Conservation (phyloP, 495 filamentous ascomycete genomes). For the Opeltia flavorubescens region DNA sequence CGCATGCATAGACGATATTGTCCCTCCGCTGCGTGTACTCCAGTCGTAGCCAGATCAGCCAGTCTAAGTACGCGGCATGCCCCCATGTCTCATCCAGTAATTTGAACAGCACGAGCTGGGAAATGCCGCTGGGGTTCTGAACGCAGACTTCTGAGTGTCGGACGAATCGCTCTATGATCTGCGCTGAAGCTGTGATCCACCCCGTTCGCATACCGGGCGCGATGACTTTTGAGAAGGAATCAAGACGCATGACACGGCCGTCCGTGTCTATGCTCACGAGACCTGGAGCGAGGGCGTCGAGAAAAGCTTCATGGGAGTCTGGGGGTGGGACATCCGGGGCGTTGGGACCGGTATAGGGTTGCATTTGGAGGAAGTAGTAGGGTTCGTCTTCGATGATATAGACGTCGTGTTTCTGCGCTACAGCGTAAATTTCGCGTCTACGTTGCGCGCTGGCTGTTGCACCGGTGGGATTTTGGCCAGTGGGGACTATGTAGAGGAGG, state of each 20-base stretch:
- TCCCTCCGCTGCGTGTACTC: slow-evolving; percentile 72
- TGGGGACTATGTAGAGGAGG: slow-evolving; percentile 56
- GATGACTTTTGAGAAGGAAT: slow-evolving; percentile 58
- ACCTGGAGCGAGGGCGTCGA: slow-evolving; percentile 45
- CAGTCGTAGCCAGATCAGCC: slow-evolving; percentile 73
- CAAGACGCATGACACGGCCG: slow-evolving; percentile 53
- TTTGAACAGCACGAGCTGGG: slow-evolving; percentile 74
- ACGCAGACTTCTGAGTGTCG: slow-evolving; percentile 64
- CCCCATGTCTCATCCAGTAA: slow-evolving; percentile 91
- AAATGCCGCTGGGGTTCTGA: slow-evolving; percentile 72
- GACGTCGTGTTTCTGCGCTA: slow-evolving; percentile 70
- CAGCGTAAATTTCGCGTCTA: slow-evolving; percentile 54
- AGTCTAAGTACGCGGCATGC: slow-evolving; percentile 78
- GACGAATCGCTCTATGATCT: slow-evolving; percentile 66
- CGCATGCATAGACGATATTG: slow-evolving; percentile 67
- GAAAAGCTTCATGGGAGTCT: slow-evolving; percentile 41
- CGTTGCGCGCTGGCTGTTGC: slow-evolving; percentile 58
- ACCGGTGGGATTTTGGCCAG: slow-evolving; percentile 88
- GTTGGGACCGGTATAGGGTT: slow-evolving; percentile 51
- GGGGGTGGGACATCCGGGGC: slow-evolving; percentile 37
- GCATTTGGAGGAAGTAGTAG: slow-evolving; percentile 96
- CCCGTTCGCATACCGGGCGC: slow-evolving; percentile 46
- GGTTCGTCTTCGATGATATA: slow-evolving; percentile 91
- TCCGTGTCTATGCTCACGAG: slow-evolving; percentile 47
- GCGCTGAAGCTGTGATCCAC: slow-evolving; percentile 59